These are phyloP conservation scores for Geosmithia flava DNA, from an alignment of 2,329 filamentous ascomycete genomes.

Conservation along the genomic window DNA sequence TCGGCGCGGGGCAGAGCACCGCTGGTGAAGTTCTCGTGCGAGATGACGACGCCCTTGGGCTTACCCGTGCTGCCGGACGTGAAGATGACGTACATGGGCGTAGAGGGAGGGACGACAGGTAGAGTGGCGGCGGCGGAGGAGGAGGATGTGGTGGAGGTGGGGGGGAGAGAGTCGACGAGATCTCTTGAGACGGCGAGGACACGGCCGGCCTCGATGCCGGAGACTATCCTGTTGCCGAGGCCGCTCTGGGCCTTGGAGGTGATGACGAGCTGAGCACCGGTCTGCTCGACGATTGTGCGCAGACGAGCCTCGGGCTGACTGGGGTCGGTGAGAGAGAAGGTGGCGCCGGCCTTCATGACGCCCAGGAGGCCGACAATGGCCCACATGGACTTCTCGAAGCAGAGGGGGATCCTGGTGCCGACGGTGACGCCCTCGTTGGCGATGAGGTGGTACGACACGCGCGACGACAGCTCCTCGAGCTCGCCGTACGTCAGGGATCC, in stretches of 20 bases:
- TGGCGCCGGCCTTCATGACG: slow-evolving; percentile 34
- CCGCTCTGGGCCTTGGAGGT: slow-evolving; percentile 25
- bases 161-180: slow-evolving; percentile 8
- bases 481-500: slow-evolving; percentile 32
- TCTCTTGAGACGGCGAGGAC: slow-evolving; percentile 19
- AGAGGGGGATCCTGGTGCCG: slow-evolving; percentile 33
- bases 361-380: slow-evolving; percentile 30
- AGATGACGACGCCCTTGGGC: slow-evolving; percentile 48
- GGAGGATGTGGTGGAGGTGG: background rate
- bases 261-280: slow-evolving; percentile 22
- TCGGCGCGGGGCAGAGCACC: slow-evolving; percentile 28
- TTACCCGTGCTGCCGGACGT: slow-evolving; percentile 53
- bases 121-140: slow-evolving; percentile 5
- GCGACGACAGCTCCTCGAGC: slow-evolving; percentile 27
- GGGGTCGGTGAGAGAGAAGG: slow-evolving; percentile 33
- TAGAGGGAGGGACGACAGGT: slow-evolving; percentile 25
- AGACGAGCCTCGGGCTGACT: slow-evolving; percentile 31
- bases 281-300: slow-evolving; percentile 30
- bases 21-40: slow-evolving; percentile 32
- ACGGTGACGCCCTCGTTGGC: slow-evolving; percentile 18
- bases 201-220: slow-evolving; percentile 14
- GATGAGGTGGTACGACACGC: slow-evolving; percentile 24
- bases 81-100: slow-evolving; percentile 45
- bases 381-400: slow-evolving; percentile 36
- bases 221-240: slow-evolving; percentile 22